Evolutionary conservation across 345 rosid species (phyloP), one percentile per base, ranked within the genome.

Genomic region (Rhodomyrtus tomentosa): DNA sequence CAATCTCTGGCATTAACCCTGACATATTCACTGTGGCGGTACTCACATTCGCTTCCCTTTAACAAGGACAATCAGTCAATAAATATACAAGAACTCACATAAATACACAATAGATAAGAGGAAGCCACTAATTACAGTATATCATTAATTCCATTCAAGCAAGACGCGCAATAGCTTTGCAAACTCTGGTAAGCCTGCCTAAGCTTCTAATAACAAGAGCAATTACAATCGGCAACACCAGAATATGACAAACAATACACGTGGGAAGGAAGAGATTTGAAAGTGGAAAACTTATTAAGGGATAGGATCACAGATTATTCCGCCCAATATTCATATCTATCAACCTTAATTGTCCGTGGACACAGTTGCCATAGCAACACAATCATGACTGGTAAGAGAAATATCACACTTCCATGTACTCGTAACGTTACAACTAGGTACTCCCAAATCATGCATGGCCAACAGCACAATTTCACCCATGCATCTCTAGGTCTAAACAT

Each of bases 11-110:
- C 98, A 74, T 96, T 96, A 20, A 95, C 87, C 84, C 99, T 93
- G 29, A 98, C 99, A 89, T 91, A 93, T 85, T 96, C 99, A 85
- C 99, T 96, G 85, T 96, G 98, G 22, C 99, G 99, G 89, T 96
- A 96, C 90, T 96, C 99, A 50, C 99, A 95, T 84, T 96, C 99
- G 55, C 87, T 88, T 88, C 98, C 99, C 99, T 96, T 89, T 82
- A n/a, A 81, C 22, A 81, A 29, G 42, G 40, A 55, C 56, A 22
- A 50, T 14, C 21, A 8, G 42, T 20, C 82, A 80, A 49, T 29
- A 81, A 27, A 49, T 22, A 84, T 25, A 32, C 50, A 42, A n/a
- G 48, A 83, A 49, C 82, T 81, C 53, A 83, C 53, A 58, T 80
- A 9, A 54, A 40, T n/a, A n/a, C 76, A 55, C 36, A 72, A 76